These are phyloP conservation scores for Kwoniella botswanensis DNA, from an alignment of 768 basidiomycete genomes.

Conservation along the genomic window DNA sequence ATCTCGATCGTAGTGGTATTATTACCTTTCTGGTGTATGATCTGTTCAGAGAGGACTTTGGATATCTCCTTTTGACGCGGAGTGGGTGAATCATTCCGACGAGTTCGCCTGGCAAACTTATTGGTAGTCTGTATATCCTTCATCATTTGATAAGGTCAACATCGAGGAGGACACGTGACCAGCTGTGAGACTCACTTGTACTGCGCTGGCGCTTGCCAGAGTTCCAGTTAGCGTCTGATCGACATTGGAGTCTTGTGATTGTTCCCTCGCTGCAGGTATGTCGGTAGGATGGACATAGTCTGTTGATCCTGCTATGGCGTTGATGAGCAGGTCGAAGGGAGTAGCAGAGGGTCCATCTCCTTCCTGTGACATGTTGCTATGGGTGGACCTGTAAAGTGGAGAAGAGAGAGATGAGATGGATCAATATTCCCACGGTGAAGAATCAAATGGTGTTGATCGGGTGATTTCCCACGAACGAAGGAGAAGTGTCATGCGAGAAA, in stretches of 20 bases:
- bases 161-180: too few relatives aligned
- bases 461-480: too few relatives aligned
- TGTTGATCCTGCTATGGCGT: slow-evolving; percentile 46
- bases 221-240: not conserved
- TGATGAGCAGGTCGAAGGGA: slow-evolving; percentile 50
- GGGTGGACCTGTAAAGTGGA: slow-evolving; percentile 32
- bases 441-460: not conserved
- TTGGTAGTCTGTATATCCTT: not conserved
- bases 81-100: slow-evolving; percentile 10
- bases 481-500: not conserved
- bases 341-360: slow-evolving; percentile 30
- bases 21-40: not conserved
- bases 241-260: not conserved
- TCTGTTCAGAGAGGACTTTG: slow-evolving; percentile 14
- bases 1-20: slow-evolving; percentile 35
- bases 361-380: slow-evolving; percentile 4
- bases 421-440: slow-evolving; percentile 29
- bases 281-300: slow-evolving; percentile 18
- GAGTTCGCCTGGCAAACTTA: not conserved
- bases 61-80: slow-evolving; percentile 20
- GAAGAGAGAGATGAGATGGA: not conserved
- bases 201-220: not conserved
- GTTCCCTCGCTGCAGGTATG: not conserved
- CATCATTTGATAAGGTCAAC: not conserved
- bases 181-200: not conserved